Evolutionary conservation across 2,329 filamentous ascomycete species (phyloP), one percentile per base, ranked within the genome.

Genomic region (Aphanoascus verrucosus): DNA sequence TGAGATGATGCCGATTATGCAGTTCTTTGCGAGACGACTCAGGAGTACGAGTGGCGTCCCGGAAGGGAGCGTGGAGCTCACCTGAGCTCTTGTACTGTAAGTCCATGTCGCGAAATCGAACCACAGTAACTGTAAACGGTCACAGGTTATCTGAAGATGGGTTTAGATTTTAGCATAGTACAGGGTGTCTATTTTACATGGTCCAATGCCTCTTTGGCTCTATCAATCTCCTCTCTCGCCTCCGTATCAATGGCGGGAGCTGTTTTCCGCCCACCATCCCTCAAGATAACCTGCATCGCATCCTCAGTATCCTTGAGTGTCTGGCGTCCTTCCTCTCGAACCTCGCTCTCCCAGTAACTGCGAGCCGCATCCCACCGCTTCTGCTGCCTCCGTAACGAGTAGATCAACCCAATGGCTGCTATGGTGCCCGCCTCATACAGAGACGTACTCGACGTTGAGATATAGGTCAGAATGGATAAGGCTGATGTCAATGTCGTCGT

Each of bases 1-100:
- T 9, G 90, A 97, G 75, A 90, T 94, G 78, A 65, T 90, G 62
- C 89, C 90, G 0, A 78, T 96, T 56, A 96, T 96, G 88, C 81
- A 85, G 63, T 96, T 83, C 66, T 78, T 75, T 60, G 71, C 69
- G 19, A 62, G 70, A 35, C 62, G 69, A 47, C 59, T 75, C 55
- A 64, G 66, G 54, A 75, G 72, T 63, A 64, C 67, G 54, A 64
- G 68, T 51, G 72, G 72, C 32, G 71, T 74, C 40, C 73, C 71
- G 0, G 71, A 72, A 57, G 73, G 70, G 2, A 70, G 69, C 61
- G 61, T 74, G 35, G 72, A 75, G 58, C 61, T 75, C 59, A 62
- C 62, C 20, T 68, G 55, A 63, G 15, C 15, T 11, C 5, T 5
- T 12, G n/a, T 11, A 9, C 44, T n/a, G 31, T n/a, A 5, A 9